Conservation (phyloP, 2,329 filamentous ascomycete genomes). For the Chaetomium strumarium region DNA sequence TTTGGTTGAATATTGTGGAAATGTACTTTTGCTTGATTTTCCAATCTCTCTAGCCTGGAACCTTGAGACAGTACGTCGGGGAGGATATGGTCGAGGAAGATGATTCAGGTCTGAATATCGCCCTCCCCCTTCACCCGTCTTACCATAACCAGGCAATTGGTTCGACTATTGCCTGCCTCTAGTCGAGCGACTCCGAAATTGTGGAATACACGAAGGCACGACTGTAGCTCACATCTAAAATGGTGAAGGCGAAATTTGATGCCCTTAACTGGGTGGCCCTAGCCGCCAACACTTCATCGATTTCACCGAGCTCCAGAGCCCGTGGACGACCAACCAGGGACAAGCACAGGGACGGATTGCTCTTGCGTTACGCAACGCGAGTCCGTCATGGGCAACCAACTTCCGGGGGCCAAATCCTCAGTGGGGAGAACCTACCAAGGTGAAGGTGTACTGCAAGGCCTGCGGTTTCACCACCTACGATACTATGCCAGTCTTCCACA, state of each 20-base stretch:
- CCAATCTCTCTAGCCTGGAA: neutral
- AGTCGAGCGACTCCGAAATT: neutral
- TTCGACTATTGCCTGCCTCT: neutral
- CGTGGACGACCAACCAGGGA: too few species aligned
- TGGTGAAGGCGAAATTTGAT: neutral
- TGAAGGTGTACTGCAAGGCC: neutral
- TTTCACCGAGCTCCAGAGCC: too few species aligned
- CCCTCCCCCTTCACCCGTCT: neutral
- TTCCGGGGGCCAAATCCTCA: neutral
- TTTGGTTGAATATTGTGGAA: neutral
- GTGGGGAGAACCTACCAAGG: neutral
- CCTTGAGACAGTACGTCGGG: neutral
- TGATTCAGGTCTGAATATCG: neutral
- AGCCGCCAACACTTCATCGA: too few species aligned
- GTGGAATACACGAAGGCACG: neutral
- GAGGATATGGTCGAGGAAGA: neutral
- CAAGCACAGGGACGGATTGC: too few species aligned
- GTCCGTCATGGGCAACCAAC: neutral
- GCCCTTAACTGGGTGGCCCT: neutral
- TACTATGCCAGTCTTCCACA: neutral
- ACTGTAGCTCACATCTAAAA: neutral
- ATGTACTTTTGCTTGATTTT: neutral
- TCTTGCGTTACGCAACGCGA: neutral
- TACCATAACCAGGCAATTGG: neutral
- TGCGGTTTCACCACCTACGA: neutral